Percentiles rank a stretch among this genome's conserved stretches.
phyloP scores from a whole-genome alignment of 257 asterid genomes.

The Oldenlandia corymbosa region DNA sequence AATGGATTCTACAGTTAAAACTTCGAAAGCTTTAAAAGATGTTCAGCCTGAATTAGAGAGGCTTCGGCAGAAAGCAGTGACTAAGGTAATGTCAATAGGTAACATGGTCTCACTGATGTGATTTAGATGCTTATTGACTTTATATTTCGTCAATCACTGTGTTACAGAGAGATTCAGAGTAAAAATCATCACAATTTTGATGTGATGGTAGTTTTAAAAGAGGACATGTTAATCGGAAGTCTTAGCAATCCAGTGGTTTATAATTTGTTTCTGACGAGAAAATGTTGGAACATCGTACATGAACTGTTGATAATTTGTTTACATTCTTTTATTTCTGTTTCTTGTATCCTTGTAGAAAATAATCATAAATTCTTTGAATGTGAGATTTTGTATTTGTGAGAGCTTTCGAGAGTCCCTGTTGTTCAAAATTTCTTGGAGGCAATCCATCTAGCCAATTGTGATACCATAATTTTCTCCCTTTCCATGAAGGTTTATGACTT shows the following conservation, averaged over 20 bases:
- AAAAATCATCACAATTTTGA: too few species aligned
- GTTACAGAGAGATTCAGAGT: background rate
- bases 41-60: slow-evolving; percentile 93
- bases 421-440: background rate
- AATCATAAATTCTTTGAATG: background rate
- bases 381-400: background rate
- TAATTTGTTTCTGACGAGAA: background rate
- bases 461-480: slow-evolving; percentile 22
- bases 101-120: background rate
- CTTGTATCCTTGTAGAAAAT: background rate
- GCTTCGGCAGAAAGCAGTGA: slow-evolving; percentile 95
- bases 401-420: background rate
- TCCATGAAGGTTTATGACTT: slow-evolving; percentile 72
- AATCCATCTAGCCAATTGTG: slow-evolving; percentile 12
- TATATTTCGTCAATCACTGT: background rate
- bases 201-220: background rate
- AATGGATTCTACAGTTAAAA: slow-evolving; percentile 68
- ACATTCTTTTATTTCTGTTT: background rate
- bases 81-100: slow-evolving; percentile 54
- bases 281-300: background rate
- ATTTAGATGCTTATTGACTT: slow-evolving; percentile 2
- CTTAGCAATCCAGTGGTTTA: background rate
- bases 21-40: slow-evolving; percentile 81
- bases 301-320: background rate
- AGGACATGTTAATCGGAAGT: background rate